Evolutionary conservation across 2,329 filamentous ascomycete genomes (phyloP), one percentile per base, ranked within the genome.

Genomic region (Paraconiothyrium sp.): DNA sequence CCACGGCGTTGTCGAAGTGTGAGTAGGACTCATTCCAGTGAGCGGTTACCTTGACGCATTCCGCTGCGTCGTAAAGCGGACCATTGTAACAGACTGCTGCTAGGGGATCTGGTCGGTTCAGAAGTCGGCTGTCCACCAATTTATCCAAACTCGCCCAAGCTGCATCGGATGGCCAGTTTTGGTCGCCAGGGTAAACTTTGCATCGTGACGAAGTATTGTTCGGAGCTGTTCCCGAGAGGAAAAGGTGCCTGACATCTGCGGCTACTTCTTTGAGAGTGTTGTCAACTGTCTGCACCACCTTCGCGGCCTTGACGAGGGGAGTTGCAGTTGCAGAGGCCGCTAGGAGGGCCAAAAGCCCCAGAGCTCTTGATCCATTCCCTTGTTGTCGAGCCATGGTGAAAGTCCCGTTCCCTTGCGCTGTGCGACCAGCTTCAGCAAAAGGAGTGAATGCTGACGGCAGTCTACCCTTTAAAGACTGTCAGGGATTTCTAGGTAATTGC

Each of bases 141-240:
- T 71, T 67, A 71, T 86, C 85, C 55, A 88, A 77, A 14, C 67
- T 65, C 7, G 67, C 61, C 85, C 85, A 88, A 13, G 72, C 73
- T 0, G 74, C 66, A 13, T 78, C 62, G 0, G 79, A 80, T 0
- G 86, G 86, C 86, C 85, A 88, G 50, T 71, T 70, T 8, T 71
- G 27, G 14, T 80, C 79, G 22, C 78, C 80, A 1, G 84, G 84
- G 49, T 80, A 82, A 1, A 82, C 77, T 71, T 85, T 86, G 75
- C 84, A 86, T 62, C 71, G 60, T 11, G 71, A 71, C 10, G 67
- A 66, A 24, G 60, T 63, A 22, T 67, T 59, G 3, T 63, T 16
- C 14, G 59, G 60, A 0, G 62, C 41, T 16, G 58, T 54, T 24
- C 54, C 60, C 3, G 71, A 65, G 11, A 63, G 56, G 22, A 76